Base-by-base conservation (phyloP, 2,329 filamentous ascomycete species). In the Zelopaecilomyces penicillatus region DNA sequence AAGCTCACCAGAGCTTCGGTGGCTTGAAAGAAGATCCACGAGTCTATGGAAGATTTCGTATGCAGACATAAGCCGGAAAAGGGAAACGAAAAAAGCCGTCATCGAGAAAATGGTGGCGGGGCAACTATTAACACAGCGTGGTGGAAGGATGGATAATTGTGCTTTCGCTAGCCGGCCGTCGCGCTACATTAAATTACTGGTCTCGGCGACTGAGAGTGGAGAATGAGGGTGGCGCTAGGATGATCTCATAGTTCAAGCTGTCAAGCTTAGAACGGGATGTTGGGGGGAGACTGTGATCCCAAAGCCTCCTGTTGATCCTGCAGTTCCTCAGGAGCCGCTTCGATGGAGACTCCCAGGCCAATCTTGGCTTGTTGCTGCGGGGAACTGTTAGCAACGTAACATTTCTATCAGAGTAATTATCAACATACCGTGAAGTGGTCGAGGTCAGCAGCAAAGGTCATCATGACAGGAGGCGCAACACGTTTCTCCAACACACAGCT, bases 361-460 rank as follows among this genome's bases (percentile, higher is more conserved):
- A 97, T 80, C 76, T 97, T 97, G 56, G 91, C 87, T 71, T 85
- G 79, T 82, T 93, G 88, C 93, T 98, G 57, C 42, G 44, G 27
- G 37, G 8, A 37, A 8, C n/a, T 32, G 34, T 48, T 19, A 49
- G 54, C 26, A 27, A 19, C 7, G 32, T 19, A 19, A 19, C 12
- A 34, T 34, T 12, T 12, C 12, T 12, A 9, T 9, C 32, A 12
- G 12, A 12, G 5, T 9, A 32, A 29, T 1, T 11, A 27, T 30
- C 6, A 12, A 75, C 87, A 65, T 78, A 96, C 93, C 74, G 90
- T 90, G 58, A 83, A 81, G 70, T 98, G 91, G 69, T 98, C 93
- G 61, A 98, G 87, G 64, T 97, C 93, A 55, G 90, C 91, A 44
- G 90, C 88, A 69, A 98, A 95, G 46, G 90, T 95, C 71, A 98